These are phyloP conservation scores for Aspergillus ostianus DNA, from an alignment of 495 filamentous ascomycete genomes.

Conservation along the genomic window DNA sequence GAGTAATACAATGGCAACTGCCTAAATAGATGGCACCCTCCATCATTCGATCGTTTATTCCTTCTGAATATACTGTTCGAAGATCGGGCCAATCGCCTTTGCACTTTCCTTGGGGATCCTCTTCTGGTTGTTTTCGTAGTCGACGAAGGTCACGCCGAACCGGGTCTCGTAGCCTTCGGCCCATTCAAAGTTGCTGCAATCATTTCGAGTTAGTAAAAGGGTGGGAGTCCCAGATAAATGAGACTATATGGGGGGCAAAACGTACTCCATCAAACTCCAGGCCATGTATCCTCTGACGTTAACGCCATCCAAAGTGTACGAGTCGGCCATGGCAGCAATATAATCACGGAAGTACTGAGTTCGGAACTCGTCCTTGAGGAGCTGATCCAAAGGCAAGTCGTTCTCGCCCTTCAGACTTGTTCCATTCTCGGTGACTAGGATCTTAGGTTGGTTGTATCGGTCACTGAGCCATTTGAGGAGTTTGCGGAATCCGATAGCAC, in stretches of 20 bases:
- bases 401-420: slow-evolving; percentile 78
- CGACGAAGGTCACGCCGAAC: slow-evolving; percentile 76
- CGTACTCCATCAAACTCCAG: slow-evolving; percentile 75
- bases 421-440: slow-evolving; percentile 83
- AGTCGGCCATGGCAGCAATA: slow-evolving; percentile 67
- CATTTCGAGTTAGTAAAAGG: neutral
- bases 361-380: slow-evolving; percentile 72
- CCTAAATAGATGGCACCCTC: neutral
- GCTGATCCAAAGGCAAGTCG: slow-evolving; percentile 64
- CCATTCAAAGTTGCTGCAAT: slow-evolving; percentile 54
- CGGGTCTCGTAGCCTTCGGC: slow-evolving; percentile 83
- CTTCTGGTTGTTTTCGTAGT: slow-evolving; percentile 73
- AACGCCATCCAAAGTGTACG: slow-evolving; percentile 63
- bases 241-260: slow-evolving; percentile 5
- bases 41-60: neutral
- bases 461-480: slow-evolving; percentile 77
- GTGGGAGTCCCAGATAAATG: neutral
- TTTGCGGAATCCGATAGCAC: slow-evolving; percentile 69
- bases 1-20: neutral
- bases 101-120: slow-evolving; percentile 78
- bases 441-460: slow-evolving; percentile 68
- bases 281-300: slow-evolving; percentile 73
- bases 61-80: slow-evolving; percentile 47
- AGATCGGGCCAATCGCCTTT: slow-evolving; percentile 60
- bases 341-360: slow-evolving; percentile 74